Conservation (phyloP, 2,329 filamentous ascomycete genomes). For the Colletotrichum echinochloae region DNA sequence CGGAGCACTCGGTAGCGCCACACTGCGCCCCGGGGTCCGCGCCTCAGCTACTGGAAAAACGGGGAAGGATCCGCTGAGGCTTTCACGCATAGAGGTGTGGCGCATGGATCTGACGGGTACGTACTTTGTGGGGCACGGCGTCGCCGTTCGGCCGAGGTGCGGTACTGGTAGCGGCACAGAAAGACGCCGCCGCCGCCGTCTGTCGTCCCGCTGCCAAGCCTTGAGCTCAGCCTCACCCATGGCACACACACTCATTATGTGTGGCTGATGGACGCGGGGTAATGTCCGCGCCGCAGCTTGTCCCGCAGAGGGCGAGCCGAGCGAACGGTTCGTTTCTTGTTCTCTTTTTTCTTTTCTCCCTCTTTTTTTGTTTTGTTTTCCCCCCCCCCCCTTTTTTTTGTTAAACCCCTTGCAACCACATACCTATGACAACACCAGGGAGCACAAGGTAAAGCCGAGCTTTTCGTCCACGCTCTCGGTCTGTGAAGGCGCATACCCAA, state of each 20-base stretch:
- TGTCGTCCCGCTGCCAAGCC: background rate
- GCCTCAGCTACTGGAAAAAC: background rate
- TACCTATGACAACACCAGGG: no score
- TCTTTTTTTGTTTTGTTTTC: no score
- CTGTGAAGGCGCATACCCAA: background rate
- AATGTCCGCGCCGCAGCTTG: background rate
- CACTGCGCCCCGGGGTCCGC: no score
- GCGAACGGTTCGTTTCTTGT: background rate
- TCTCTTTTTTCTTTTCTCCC: no score
- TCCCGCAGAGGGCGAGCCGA: background rate
- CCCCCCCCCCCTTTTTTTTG: no score
- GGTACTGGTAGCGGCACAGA: no score
- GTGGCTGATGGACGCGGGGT: background rate
- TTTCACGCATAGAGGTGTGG: background rate
- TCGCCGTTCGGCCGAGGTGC: slow-evolving; percentile 12
- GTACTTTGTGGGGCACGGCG: background rate
- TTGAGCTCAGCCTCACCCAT: background rate
- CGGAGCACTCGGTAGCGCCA: background rate
- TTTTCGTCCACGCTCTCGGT: background rate
- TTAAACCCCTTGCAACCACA: no score
- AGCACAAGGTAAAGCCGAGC: background rate
- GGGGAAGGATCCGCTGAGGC: background rate
- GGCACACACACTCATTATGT: no score
- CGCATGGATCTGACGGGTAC: no score
- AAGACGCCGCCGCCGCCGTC: no score